Evolutionary conservation across 2,329 filamentous ascomycete genomes (phyloP), one percentile per base, ranked within the genome.

Genomic region (Podosphaera fusca): DNA sequence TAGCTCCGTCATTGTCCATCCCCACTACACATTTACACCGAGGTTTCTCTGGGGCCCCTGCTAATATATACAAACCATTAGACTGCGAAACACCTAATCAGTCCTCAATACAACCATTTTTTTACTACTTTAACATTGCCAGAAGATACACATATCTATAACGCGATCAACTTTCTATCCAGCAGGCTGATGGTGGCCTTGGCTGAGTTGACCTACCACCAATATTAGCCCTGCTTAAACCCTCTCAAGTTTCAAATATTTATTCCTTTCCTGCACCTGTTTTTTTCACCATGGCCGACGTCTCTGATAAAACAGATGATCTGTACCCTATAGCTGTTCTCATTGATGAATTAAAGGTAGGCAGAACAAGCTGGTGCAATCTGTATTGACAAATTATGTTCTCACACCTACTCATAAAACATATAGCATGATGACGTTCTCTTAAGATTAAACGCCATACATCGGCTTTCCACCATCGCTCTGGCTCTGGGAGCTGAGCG

Each of bases 281-380:
- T 62, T 55, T 67, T 67, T 70, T 73, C 79, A 78, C 72, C 71
- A 96, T 96, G 90, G 87, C 80, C 73, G 80, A 95, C 75, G 84
- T 84, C 74, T 79, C 83, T 71, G 86, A 84, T 73, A 82, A 90
- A 76, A 94, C 84, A 72, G 92, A 98, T 75, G 94, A 96, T 82
- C 88, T 98, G 68, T 98, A 96, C 73, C 92, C 92, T 71, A 98
- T 98, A 77, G 92, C 94, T 69, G 92, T 98, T 65, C 83, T 98
- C 73, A 98, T 98, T 73, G 92, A 98, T 73, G 92, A 98, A 80
- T 79, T 98, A 69, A 98, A 95, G 87, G 89, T 95, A 80, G 40
- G 47, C 57, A 2, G 36, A 56, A 55, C 34, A 42, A 55, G 33
- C 34, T 29, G 12, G 10, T 31, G 12, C 35, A 55, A 45, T 14